Evolutionary conservation across 2,329 filamentous ascomycete species (phyloP), one percentile per base, ranked within the genome.

Genomic region (Pseudogymnoascus sp.): DNA sequence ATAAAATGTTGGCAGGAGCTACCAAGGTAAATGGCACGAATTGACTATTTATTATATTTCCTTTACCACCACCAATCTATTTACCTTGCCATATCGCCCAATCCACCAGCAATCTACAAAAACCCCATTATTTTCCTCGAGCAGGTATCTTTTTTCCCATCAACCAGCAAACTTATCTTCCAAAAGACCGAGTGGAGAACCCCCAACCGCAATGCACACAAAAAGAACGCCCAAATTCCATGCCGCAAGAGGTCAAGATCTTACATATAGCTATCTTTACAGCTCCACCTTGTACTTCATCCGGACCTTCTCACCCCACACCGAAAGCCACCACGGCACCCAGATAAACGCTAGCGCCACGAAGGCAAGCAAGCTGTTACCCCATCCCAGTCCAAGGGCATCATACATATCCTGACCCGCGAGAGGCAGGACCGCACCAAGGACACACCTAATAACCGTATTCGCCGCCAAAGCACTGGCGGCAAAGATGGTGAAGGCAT

Each of bases 241-340:
- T 3, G 9, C 26, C 26, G 9, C 7, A 33, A 54, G 13, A 17
- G 47, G 29, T 13, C 5, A 6, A 54, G 17, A 5, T 59, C 59
- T 58, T 72, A 73, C 70, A 74, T 71, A 17, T 68, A n/a, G 79
- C 68, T 3, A 71, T 72, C 35, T 13, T 31, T 54, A 54, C 47
- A 54, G 17, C 26, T 33, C 26, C 47, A 54, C 47, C 26, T 54
- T 54, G 47, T 54, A 54, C 47, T 54, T 54, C 2, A 54, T 31
- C 5, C 47, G 47, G n/a, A 54, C 8, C 47, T 36, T 71, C 69
- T n/a, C 77, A 67, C 0, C 77, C 80, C 33, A 76, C 76, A 8
- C 47, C 26, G 47, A 86, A 72, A 0, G 84, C 83, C 1, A 86
- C 71, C 17, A 83, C 70, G 0, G 78, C 81, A 15, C 82, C 84